phyloP scores from a whole-genome alignment of 345 rosid species.

The Boechera stricta region DNA sequence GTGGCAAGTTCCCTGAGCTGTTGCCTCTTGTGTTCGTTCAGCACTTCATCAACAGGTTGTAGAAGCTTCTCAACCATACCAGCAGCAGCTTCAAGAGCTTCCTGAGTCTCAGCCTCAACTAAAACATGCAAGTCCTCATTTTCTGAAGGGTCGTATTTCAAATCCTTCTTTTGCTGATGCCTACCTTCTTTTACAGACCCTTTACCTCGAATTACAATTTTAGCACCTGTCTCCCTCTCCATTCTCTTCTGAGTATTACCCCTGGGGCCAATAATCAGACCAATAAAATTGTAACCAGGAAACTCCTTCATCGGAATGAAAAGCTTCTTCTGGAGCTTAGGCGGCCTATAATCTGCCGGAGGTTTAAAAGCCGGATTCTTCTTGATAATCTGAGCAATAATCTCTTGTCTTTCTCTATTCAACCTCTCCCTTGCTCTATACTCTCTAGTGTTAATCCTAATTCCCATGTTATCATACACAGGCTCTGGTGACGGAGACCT shows the following conservation, averaged over 20 bases:
- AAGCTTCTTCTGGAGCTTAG: slow-evolving; percentile 96
- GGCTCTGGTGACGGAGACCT: slow-evolving; percentile 99
- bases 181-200: slow-evolving; percentile 96
- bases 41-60: slow-evolving; percentile 97
- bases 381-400: slow-evolving; percentile 87
- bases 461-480: slow-evolving; percentile 89
- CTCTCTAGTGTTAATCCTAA: slow-evolving; percentile 87
- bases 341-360: slow-evolving; percentile 94
- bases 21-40: slow-evolving; percentile 98
- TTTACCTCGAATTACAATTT: slow-evolving; percentile 94
- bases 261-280: slow-evolving; percentile 93
- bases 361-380: slow-evolving; percentile 94
- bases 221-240: slow-evolving; percentile 97
- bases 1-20: slow-evolving; percentile 97
- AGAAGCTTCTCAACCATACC: slow-evolving; percentile 96
- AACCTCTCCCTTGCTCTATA: slow-evolving; percentile 85
- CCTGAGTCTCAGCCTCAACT: slow-evolving; percentile 95
- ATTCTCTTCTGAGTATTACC: slow-evolving; percentile 98
- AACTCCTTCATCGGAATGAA: slow-evolving; percentile 94
- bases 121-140: slow-evolving; percentile 98
- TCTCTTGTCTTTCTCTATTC: slow-evolving; percentile 91
- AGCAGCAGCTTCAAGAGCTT: slow-evolving; percentile 90
- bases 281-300: slow-evolving; percentile 92
- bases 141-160: slow-evolving; percentile 89
- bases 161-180: slow-evolving; percentile 90